A percentile compares a stretch with the other conserved stretches of the same genome.
phyloP scores from a whole-genome alignment of 2,329 filamentous ascomycete species.

The Huntiella bhutanensis region DNA sequence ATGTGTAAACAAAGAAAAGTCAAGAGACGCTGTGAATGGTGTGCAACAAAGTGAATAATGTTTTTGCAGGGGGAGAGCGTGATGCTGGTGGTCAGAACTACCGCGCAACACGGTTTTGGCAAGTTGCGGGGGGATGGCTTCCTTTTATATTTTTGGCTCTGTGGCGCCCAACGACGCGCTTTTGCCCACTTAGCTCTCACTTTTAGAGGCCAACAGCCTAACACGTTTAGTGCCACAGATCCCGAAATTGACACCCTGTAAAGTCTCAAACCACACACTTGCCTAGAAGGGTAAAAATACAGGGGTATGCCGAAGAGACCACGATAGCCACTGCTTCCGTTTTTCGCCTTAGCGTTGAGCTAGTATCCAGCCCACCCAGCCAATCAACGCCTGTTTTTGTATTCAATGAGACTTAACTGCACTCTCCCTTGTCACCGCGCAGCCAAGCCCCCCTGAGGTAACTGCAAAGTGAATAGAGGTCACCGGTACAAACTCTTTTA shows the following conservation, averaged over 20 bases:
- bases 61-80: constrained; percentile 5
- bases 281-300: too few species aligned
- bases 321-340: not conserved
- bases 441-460: too few species aligned
- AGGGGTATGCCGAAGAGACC: not conserved
- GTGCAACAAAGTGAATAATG: constrained; percentile 2
- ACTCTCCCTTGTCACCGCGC: not conserved
- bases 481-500: too few species aligned
- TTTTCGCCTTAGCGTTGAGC: constrained; percentile 3
- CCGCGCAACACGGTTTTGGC: constrained; percentile 6
- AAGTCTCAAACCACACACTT: too few species aligned
- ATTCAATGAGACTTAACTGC: constrained; percentile 1
- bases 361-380: not conserved
- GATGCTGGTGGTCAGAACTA: constrained; percentile 10
- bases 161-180: constrained; percentile 9
- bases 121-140: constrained; percentile 8
- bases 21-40: constrained; percentile 1
- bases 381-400: constrained; percentile 3
- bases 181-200: not conserved
- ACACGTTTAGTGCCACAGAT: too few species aligned
- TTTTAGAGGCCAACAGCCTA: too few species aligned
- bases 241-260: too few species aligned
- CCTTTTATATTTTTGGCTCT: constrained; percentile 12
- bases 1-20: not conserved
- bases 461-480: too few species aligned